Base-by-base conservation (phyloP, 2,329 filamentous ascomycete genomes). In the Ophiocordyceps robertsii region DNA sequence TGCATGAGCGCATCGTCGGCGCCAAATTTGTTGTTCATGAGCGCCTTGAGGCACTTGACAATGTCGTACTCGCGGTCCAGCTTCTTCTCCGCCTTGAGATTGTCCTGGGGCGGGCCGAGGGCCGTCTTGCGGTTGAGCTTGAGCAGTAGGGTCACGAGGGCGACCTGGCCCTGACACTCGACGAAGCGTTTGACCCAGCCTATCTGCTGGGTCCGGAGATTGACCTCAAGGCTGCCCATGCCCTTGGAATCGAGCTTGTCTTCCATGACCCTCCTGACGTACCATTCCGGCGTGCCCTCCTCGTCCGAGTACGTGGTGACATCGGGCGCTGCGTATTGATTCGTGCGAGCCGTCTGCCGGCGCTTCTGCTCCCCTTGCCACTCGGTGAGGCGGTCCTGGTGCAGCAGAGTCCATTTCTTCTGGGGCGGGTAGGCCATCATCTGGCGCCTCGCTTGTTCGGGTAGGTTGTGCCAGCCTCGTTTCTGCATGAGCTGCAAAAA, bases 21-120 rank as follows among this genome's bases (percentile, higher is more conserved):
- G 47, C 92, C 92, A 60, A 94, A 96, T 61, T 95, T 95, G 75
- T 95, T 98, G 77, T 98, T 98, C 84, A 96, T 94, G 44, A 96
- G 66, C 29, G 89, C 88, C 68, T 96, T 96, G 45, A 98, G 66
- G 66, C 92, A 96, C 66, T 98, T 98, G 58, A 95, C 79, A 48
- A 98, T 95, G 58, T 96, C 92, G 59, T 96, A 96, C 65, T 95
- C 89, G 51, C 84, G 79, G 56, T 95, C 89, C 40, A 92, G 70
- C 56, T 90, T 85, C 60, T 84, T 87, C 53, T 94, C 87, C 44
- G 59, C 67, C 56, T 61, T 76, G 40, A 68, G 63, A 42, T 69
- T 67, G 36, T 75, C 69, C 6, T 78, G 75, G 21, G 79, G 75
- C 2, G 84, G 84, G 6, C 85, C 85, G 44, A 79, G 74, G 21